Evolutionary conservation across 129 eudicot species (phyloP), one percentile per base, ranked within the genome.

Genomic region (Kitagawia praeruptora): DNA sequence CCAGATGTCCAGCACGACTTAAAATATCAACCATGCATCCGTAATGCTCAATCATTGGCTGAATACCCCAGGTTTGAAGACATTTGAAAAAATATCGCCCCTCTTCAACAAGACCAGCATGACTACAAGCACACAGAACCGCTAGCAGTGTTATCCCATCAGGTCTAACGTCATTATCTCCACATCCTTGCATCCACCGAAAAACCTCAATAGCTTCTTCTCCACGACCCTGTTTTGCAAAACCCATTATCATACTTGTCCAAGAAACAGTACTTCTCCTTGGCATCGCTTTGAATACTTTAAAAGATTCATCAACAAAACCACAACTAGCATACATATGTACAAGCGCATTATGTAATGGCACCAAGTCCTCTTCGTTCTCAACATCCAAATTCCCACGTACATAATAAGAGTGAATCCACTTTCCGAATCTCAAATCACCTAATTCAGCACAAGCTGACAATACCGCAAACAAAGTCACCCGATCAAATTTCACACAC

Each of bases 261-360:
- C 97, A 92, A 31, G 96, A 86, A 61, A 88, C 87, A 18, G 77
- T 53, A 27, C 83, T 88, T 82, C 72, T 88, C 31, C 74, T 23
- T 28, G 83, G 82, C 90, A 92, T 92, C 40, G 67, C 46, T 51
- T 66, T 81, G 58, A 90, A 93, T 40, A 90, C 40, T 39, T 45
- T 42, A 78, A 74, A 86, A 2, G 96, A 93, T 37, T 85, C 89
- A 5, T 89, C 81, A 16, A 91, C 75, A 63, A 66, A 86, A 49
- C 97, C 97, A 82, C 94, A 93, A 40, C 92, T 88, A 1, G 96
- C 89, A 58, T 89, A 93, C 98, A 93, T 91, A 39, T 91, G 89
- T 6, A 93, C 75, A 19, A 93, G 85, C 37, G 97, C 85, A 74
- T 91, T 93, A 48, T 86, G 79, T 61, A 93, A 34, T 19, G 89